Conservation (phyloP, 257 asterid genomes). For the Coffea canephora region DNA sequence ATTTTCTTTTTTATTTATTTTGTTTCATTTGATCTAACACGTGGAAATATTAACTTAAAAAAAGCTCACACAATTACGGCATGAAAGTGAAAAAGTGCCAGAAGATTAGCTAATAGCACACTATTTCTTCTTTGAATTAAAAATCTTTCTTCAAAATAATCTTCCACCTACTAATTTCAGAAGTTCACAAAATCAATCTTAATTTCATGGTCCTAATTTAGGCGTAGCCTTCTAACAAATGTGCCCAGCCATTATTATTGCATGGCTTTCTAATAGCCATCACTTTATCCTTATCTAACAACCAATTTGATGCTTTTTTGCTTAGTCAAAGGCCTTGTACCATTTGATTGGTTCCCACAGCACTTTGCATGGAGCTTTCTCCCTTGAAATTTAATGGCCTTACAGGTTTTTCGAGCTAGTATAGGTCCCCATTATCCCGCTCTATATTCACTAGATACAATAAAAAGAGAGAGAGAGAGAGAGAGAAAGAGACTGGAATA, state of each 20-base stretch:
- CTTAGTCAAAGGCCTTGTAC: constrained; percentile 34
- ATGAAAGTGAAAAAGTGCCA: neutral
- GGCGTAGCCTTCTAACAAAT: constrained; percentile 2
- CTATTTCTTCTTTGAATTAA: neutral
- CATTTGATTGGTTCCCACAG: constrained; percentile 19
- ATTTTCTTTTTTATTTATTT: neutral
- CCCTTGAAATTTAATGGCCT: constrained; percentile 17
- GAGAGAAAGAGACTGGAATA: neutral
- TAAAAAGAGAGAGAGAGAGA: constrained; percentile 6
- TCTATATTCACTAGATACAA: neutral
- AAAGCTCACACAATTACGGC: neutral
- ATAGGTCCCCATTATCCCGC: constrained; percentile 17
- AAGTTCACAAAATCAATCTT: neutral
- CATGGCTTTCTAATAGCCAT: neutral
- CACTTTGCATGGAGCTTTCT: constrained; percentile 1
- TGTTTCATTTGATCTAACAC: no score
- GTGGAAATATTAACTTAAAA: neutral
- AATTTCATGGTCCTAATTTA: constrained; percentile 3
- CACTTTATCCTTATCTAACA: constrained; percentile 8
- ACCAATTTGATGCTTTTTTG: constrained; percentile 18
- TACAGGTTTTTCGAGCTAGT: constrained; percentile 22
- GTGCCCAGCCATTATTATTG: constrained; percentile 22
- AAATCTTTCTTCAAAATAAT: neutral
- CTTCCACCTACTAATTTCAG: neutral
- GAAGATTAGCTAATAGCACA: no score